phyloP scores from a whole-genome alignment of 768 basidiomycete species.

The Lyophyllum shimeji region DNA sequence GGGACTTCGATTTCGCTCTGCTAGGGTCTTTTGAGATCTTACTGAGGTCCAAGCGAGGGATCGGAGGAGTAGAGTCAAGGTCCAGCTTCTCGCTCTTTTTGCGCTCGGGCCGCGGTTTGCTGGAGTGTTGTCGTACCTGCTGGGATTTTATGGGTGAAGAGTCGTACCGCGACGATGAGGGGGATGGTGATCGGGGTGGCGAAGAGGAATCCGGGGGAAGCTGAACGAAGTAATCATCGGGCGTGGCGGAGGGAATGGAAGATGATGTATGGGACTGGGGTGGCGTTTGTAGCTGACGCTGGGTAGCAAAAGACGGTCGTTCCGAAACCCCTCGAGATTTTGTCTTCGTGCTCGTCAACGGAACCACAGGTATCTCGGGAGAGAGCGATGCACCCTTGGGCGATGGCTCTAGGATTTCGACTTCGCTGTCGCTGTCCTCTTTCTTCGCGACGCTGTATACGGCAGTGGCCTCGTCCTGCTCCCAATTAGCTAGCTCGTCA shows the following conservation, averaged over 20 bases:
- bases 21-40: background rate
- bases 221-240: slow-evolving; percentile 17
- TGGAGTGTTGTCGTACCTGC: slow-evolving; percentile 6
- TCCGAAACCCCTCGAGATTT: background rate
- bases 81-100: background rate
- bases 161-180: slow-evolving; percentile 9
- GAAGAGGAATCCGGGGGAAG: slow-evolving; percentile 14
- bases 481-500: slow-evolving; percentile 38
- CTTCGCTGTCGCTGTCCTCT: slow-evolving; percentile 26
- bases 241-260: slow-evolving; percentile 21
- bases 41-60: slow-evolving; percentile 17
- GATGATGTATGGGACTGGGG: slow-evolving; percentile 37
- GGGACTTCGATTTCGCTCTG: background rate
- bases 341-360: background rate
- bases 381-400: slow-evolving; percentile 1
- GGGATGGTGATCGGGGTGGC: slow-evolving; percentile 21
- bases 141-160: slow-evolving; percentile 21
- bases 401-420: slow-evolving; percentile 30
- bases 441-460: slow-evolving; percentile 28
- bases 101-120: slow-evolving; percentile 3
- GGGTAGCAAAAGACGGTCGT: background rate
- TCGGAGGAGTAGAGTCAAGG: background rate
- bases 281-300: slow-evolving; percentile 38
- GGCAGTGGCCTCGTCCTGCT: slow-evolving; percentile 39
- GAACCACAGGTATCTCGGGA: slow-evolving; percentile 5